Conservation (phyloP, 2,329 filamentous ascomycete species). For the Chrysoporthe deuterocubensis region DNA sequence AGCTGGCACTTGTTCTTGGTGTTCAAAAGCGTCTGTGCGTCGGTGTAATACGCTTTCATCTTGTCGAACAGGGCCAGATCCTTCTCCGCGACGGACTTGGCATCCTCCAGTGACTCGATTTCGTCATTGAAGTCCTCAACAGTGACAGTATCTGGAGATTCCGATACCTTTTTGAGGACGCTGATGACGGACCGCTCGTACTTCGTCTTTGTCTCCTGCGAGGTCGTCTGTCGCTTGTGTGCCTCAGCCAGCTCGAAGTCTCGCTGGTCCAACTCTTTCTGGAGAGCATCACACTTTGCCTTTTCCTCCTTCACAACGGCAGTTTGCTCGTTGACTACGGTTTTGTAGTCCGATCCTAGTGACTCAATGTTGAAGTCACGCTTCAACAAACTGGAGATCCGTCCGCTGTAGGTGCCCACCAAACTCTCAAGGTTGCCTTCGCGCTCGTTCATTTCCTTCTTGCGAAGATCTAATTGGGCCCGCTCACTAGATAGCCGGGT, state of each 20-base stretch:
- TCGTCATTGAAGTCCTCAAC: constrained; percentile 60
- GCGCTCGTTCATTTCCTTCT: constrained; percentile 76
- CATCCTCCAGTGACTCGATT: constrained; percentile 52
- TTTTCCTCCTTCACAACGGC: constrained; percentile 66
- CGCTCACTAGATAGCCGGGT: constrained; percentile 81
- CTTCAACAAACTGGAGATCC: constrained; percentile 68
- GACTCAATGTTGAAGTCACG: constrained; percentile 69
- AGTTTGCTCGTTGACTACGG: constrained; percentile 60
- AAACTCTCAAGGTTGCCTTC: constrained; percentile 79
- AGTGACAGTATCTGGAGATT: constrained; percentile 42
- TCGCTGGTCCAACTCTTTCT: constrained; percentile 75
- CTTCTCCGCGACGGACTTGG: constrained; percentile 65
- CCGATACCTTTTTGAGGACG: constrained; percentile 50
- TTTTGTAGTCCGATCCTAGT: constrained; percentile 73
- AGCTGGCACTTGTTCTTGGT: constrained; percentile 75
- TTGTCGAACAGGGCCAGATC: constrained; percentile 72
- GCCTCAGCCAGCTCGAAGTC: constrained; percentile 72
- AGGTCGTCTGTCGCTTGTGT: constrained; percentile 67
- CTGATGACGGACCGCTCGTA: constrained; percentile 62
- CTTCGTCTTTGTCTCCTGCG: constrained; percentile 63
- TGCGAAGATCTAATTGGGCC: constrained; percentile 81
- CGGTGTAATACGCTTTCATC: constrained; percentile 71
- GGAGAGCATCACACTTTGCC: constrained; percentile 70
- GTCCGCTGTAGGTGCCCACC: constrained; percentile 72
- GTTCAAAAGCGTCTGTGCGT: constrained; percentile 68